Evolutionary conservation across 2,329 filamentous ascomycete species (phyloP), one percentile per base, ranked within the genome.

Genomic region (Corinectria fuckeliana): DNA sequence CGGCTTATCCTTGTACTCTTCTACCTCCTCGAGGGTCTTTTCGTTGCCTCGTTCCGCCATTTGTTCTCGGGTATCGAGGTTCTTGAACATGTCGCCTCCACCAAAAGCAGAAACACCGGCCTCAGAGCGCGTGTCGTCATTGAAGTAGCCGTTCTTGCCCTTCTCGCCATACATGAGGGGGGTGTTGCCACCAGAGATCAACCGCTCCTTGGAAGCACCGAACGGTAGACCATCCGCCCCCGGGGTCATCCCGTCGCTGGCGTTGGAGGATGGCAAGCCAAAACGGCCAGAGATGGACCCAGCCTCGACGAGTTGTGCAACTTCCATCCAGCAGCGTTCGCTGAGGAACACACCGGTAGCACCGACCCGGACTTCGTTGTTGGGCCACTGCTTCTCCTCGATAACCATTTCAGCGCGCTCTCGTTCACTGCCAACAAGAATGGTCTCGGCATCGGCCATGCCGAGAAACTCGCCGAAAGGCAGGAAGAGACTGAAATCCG

Each of bases 41-140:
- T 96, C 92, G 66, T 97, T 96, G 61, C 92, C 92, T 67, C 96
- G 94, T 77, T 98, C 94, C 0, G 94, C 92, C 86, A 99, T 92
- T 73, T 97, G 91, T 74, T 96, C 91, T 63, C 92, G 87, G 6
- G 94, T 97, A 68, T 98, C 94, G 7, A 98, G 83, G 70, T 97
- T 97, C 72, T 93, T 92, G 83, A 99, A 99, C 94, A 99, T 97
- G 74, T 99, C 95, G 7, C 95, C 93, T 52, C 86, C 91, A 47
- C 93, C 91, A 73, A 97, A 90, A 5, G 92, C 93, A n/a, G 94
- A 97, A 2, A 85, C 90, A 4, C 93, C 94, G 7, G 94, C 93
- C 50, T 99, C 95, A 26, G 95, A 98, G 41, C 93, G 92, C 7
- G 88, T 82, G 73, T 99, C 95, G 58, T 96, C 93, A 52, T 90